Conservation (phyloP, 2,329 filamentous ascomycete genomes). For the Hymenoscyphus fructigenus region DNA sequence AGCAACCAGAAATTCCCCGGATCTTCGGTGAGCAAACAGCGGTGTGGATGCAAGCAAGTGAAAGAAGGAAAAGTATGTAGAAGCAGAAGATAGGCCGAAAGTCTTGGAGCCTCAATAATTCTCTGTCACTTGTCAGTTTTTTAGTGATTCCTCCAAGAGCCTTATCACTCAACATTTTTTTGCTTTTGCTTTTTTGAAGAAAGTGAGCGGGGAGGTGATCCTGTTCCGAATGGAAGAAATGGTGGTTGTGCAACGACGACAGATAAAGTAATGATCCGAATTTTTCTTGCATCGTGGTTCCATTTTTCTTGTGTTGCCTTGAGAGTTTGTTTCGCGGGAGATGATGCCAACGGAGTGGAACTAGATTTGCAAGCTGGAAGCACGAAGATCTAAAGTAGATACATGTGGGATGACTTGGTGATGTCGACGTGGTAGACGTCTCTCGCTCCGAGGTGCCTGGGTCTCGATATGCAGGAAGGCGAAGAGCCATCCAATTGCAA, state of each 20-base stretch:
- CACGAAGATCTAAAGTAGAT: slow-evolving; percentile 24
- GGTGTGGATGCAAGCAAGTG: neutral
- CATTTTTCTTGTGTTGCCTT: neutral
- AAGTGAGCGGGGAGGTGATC: neutral
- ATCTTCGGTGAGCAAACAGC: neutral
- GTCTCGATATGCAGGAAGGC: slow-evolving; percentile 24
- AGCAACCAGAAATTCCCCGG: neutral
- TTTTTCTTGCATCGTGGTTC: neutral
- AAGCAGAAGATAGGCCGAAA: neutral
- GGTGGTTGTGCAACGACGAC: slow-evolving; percentile 8
- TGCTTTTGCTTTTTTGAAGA: slow-evolving; percentile 4
- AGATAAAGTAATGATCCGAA: slow-evolving; percentile 9
- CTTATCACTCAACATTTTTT: neutral
- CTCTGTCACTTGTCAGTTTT: slow-evolving; percentile 2
- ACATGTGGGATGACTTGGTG: slow-evolving; percentile 16
- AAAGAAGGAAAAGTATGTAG: neutral
- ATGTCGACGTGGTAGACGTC: slow-evolving; percentile 8
- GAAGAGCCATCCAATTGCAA: slow-evolving; percentile 9
- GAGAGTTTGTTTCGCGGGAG: slow-evolving; percentile 9
- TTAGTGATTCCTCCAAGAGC: neutral
- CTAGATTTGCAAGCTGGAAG: slow-evolving; percentile 18
- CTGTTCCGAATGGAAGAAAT: neutral
- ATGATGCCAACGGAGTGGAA: slow-evolving; percentile 10
- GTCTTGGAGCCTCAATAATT: neutral
- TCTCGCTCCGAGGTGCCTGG: neutral